Evolutionary conservation across 352 stramenopile genomes (phyloP), one percentile per base, ranked within the genome.

Genomic region (Phytophthora fragariae): DNA sequence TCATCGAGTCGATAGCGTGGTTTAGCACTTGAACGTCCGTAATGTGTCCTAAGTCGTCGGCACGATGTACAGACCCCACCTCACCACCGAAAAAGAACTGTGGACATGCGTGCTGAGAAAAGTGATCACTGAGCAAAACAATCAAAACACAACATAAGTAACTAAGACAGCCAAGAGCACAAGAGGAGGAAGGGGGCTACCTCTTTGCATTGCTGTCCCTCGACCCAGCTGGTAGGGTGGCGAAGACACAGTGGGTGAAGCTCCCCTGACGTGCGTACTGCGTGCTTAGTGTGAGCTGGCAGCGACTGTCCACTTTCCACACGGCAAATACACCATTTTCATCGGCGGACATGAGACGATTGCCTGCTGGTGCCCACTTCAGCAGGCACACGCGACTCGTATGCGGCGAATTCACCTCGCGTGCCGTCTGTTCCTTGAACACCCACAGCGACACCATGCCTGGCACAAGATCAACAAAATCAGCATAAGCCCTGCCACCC

Each of bases 71-170:
- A 17, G 87, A 89, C 2, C 95, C 96, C 21, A 86, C 81, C 61
- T 98, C 90, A n/a, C 91, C 94, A n/a, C 92, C 94, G 60, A 98
- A 97, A 72, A 99, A 98, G 70, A 99, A 98, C 31, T 92, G 84
- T 27, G 90, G 90, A 54, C 89, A 96, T 5, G 77, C 70, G 7
- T 79, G 76, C 55, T 90, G 82, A 8, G 84, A 76, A 58, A 90
- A 92, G 3, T 69, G 56, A 6, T 89, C 79, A 24, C 82, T 91
- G 37, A 50, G 52, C 3, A 67, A 59, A 50, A 21, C 35, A 61
- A 57, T 37, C 14, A 47, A 19, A 15, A 17, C 12, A 17, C 12
- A 61, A 46, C 21, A 57, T n/a, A 5, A 59, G 2, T 39, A 57
- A 49, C 39, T 8, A 49, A 39, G 7, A n/a, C 6, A 17, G 44